A percentile compares a stretch with the other conserved stretches of the same genome.
Conservation (phyloP, 1,284 basidiomycete genomes). For the Fomitopsis palustris region DNA sequence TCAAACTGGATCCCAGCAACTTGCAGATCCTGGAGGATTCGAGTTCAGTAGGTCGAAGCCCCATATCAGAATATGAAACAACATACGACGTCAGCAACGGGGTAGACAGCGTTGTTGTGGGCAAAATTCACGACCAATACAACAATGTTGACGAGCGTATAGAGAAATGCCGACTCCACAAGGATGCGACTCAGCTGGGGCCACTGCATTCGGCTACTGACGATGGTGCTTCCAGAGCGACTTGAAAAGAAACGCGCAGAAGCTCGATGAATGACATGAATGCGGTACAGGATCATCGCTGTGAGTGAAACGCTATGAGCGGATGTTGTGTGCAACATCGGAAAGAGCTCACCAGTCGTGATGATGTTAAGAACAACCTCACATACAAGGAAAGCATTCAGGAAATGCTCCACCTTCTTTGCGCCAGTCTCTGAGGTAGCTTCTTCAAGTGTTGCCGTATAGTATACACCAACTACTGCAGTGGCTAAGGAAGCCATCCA, state of each 20-base stretch:
- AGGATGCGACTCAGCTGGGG: constrained; percentile 24
- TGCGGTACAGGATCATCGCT: constrained; percentile 35
- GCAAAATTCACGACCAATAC: constrained; percentile 33
- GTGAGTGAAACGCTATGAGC: not conserved
- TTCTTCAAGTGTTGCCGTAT: not conserved
- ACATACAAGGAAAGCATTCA: not conserved
- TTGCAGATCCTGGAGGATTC: not conserved
- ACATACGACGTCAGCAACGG: constrained; percentile 9
- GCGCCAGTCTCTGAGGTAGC: not conserved
- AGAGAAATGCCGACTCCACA: constrained; percentile 37
- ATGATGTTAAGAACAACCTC: not conserved
- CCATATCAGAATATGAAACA: too few relatives aligned
- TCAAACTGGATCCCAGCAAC: constrained; percentile 36
- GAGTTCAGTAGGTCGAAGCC: not conserved
- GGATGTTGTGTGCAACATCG: not conserved
- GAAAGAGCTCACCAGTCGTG: not conserved
- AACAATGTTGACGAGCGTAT: constrained; percentile 32
- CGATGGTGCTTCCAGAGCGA: not conserved
- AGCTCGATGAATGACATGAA: constrained; percentile 23
- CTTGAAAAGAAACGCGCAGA: not conserved
- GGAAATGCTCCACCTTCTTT: not conserved
- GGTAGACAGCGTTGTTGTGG: constrained; percentile 31
- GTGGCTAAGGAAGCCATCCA: constrained; percentile 15
- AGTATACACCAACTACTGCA: not conserved
- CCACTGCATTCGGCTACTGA: not conserved